A percentile compares a stretch with the other conserved stretches of the same genome.
Conservation (phyloP, 306 rosid genomes). For the Lagenaria siceraria region DNA sequence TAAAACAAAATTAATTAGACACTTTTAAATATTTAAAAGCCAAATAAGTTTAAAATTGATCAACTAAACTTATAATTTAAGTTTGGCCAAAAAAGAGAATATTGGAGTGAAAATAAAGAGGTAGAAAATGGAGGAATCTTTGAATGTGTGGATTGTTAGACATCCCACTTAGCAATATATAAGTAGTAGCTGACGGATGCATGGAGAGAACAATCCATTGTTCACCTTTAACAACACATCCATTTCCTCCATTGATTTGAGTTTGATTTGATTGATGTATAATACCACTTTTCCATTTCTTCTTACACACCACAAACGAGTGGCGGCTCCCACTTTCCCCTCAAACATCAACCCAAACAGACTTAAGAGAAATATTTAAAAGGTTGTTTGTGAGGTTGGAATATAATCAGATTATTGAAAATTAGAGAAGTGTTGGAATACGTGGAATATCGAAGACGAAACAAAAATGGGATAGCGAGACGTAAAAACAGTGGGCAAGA, state of each 20-base stretch:
- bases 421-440: no score
- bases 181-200: slow-evolving; percentile 22
- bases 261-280: slow-evolving; percentile 20
- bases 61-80: no score
- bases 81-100: background rate
- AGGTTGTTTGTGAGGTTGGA: no score
- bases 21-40: no score
- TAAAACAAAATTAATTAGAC: no score
- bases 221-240: slow-evolving; percentile 37
- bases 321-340: background rate
- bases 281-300: background rate
- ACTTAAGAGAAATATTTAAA: no score
- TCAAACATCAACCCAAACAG: no score
- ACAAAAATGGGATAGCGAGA: no score
- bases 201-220: slow-evolving; percentile 50
- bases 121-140: background rate
- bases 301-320: background rate
- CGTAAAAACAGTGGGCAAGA: no score
- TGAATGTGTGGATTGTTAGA: background rate
- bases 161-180: background rate
- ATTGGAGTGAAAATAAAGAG: background rate
- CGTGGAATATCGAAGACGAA: no score
- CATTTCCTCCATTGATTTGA: slow-evolving; percentile 18
- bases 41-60: no score
- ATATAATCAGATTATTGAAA: no score